Evolutionary conservation across 495 filamentous ascomycete species (phyloP).

Genomic region (Bombardia bombarda): DNA sequence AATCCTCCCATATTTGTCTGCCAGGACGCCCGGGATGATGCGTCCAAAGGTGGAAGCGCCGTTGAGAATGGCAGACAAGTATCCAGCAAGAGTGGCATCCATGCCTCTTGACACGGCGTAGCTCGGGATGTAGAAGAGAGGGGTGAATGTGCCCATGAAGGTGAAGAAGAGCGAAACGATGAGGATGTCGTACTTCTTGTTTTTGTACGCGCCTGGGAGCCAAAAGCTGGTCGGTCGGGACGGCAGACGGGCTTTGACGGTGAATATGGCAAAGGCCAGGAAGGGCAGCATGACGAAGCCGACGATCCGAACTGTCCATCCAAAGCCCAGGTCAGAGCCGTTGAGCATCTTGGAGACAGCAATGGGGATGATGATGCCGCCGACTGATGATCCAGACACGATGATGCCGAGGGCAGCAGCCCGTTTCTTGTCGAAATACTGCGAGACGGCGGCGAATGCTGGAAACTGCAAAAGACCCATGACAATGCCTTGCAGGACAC

Average conservation of each 20-base stretch:
- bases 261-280: constrained; percentile 32
- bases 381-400: constrained; percentile 48
- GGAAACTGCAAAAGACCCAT: constrained; percentile 46
- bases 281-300: constrained; percentile 50
- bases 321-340: constrained; percentile 39
- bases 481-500: constrained; percentile 43
- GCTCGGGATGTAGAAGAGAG: constrained; percentile 48
- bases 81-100: constrained; percentile 41
- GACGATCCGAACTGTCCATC: constrained; percentile 51
- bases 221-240: constrained; percentile 35
- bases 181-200: constrained; percentile 27
- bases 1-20: constrained; percentile 45
- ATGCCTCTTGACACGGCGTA: constrained; percentile 46
- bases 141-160: constrained; percentile 46
- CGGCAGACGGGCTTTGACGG: constrained; percentile 38
- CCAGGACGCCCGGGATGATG: constrained; percentile 46
- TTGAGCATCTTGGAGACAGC: constrained; percentile 34
- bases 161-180: constrained; percentile 34
- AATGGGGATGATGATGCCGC: constrained; percentile 47
- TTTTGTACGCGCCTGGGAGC: constrained; percentile 31
- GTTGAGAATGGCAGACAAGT: constrained; percentile 47
- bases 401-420: constrained; percentile 48
- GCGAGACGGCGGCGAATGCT: constrained; percentile 40
- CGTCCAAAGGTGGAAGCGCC: constrained; percentile 47
- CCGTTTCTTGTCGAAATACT: constrained; percentile 48